phyloP scores from a whole-genome alignment of 2,329 filamentous ascomycete genomes.

The Fulvia fulva region DNA sequence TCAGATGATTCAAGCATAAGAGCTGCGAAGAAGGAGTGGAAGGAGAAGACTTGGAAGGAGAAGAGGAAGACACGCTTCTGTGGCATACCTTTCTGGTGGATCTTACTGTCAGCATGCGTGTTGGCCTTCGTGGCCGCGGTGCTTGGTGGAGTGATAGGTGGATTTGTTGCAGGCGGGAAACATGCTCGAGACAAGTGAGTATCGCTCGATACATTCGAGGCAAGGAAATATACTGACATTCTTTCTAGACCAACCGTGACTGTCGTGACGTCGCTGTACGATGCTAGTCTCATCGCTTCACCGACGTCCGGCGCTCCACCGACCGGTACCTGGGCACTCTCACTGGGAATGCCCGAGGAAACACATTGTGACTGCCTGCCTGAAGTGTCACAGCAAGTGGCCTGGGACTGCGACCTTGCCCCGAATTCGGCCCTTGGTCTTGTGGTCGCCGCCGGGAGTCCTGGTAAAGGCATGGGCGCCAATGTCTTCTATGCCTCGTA shows the following conservation, averaged over 20 bases:
- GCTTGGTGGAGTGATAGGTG: conserved; percentile 34
- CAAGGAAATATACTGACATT: conserved; percentile 8
- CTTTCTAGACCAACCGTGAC: conserved; percentile 14
- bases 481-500: conserved; percentile 29
- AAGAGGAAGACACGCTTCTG: conserved; percentile 35
- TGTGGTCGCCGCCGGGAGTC: conserved; percentile 21
- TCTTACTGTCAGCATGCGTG: conserved; percentile 29
- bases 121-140: conserved; percentile 32
- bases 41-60: conserved; percentile 37
- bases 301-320: conserved; percentile 52
- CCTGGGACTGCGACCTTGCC: conserved; percentile 61
- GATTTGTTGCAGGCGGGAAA: conserved; percentile 29
- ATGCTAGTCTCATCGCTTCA: conserved; percentile 42
- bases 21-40: conserved; percentile 26
- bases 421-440: conserved; percentile 29
- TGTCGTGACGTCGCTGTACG: conserved; percentile 29
- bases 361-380: conserved; percentile 56
- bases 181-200: conserved; percentile 24
- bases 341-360: conserved; percentile 48
- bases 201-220: neutral
- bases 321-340: conserved; percentile 55
- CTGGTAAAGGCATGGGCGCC: conserved; percentile 25
- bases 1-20: conserved; percentile 4
- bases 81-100: conserved; percentile 35
- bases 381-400: conserved; percentile 51